Evolutionary conservation across 495 filamentous ascomycete genomes (phyloP).

Genomic region (Penicillium longicatenatum): DNA sequence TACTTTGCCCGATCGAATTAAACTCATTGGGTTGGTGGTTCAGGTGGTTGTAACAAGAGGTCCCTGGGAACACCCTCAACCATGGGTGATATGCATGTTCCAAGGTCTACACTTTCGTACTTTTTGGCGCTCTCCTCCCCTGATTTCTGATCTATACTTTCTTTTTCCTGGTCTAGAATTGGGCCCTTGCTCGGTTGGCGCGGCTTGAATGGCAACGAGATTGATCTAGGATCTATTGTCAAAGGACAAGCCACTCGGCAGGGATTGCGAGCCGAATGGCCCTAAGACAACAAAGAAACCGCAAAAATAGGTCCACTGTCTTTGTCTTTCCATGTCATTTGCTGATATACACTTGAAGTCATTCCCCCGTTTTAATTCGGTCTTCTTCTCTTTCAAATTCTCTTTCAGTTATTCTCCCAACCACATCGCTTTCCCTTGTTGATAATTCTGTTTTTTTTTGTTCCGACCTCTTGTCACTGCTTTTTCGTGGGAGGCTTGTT

Average conservation of each 20-base stretch:
- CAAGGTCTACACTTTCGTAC: neutral
- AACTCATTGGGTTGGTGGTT: neutral
- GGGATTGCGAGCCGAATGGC: slow-evolving; percentile 10
- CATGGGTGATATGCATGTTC: neutral
- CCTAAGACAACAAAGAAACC: slow-evolving; percentile 23
- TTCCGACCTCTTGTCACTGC: neutral
- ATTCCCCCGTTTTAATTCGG: neutral
- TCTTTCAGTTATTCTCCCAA: slow-evolving; percentile 1
- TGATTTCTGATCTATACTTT: neutral
- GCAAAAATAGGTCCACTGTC: slow-evolving; percentile 19
- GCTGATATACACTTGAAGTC: neutral
- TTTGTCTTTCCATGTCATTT: slow-evolving; percentile 20
- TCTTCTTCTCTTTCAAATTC: neutral
- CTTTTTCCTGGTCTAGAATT: slow-evolving; percentile 4
- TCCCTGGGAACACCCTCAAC: neutral
- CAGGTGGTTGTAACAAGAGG: neutral
- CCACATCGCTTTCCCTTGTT: neutral
- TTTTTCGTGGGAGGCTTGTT: neutral
- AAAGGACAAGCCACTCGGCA: slow-evolving; percentile 30
- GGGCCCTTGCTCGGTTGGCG: slow-evolving; percentile 31
- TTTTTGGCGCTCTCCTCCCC: neutral
- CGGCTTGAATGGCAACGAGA: slow-evolving; percentile 12
- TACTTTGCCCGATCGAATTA: neutral
- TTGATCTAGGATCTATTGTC: slow-evolving; percentile 28
- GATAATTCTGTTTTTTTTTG: slow-evolving; percentile 10